Evolutionary conservation across 2,329 filamentous ascomycete genomes (phyloP).

Genomic region (Cladophialophora psammophila): DNA sequence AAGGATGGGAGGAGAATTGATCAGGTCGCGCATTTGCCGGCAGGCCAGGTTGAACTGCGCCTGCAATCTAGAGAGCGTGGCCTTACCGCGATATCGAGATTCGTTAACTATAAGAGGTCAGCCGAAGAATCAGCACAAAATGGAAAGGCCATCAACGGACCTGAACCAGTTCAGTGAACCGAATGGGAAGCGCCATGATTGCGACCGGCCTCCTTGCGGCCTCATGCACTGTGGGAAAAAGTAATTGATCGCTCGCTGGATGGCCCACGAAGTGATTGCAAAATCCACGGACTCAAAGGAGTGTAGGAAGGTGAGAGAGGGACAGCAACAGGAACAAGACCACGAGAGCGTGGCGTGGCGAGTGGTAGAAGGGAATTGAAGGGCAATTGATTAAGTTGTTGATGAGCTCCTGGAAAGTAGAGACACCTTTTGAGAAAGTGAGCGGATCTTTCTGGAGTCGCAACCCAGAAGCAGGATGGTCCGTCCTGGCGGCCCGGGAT

Average conservation of each 20-base stretch:
- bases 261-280: slow-evolving; percentile 10
- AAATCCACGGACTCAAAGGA: slow-evolving; percentile 29
- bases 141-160: slow-evolving; percentile 52
- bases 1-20: neutral
- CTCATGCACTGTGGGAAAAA: slow-evolving; percentile 37
- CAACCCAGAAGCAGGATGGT: slow-evolving; percentile 12
- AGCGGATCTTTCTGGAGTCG: slow-evolving; percentile 19
- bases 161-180: slow-evolving; percentile 90
- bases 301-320: slow-evolving; percentile 30
- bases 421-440: slow-evolving; percentile 36
- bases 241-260: slow-evolving; percentile 23
- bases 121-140: neutral
- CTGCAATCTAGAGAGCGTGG: slow-evolving; percentile 32
- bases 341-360: slow-evolving; percentile 24
- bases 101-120: slow-evolving; percentile 59
- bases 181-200: slow-evolving; percentile 77
- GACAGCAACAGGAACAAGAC: slow-evolving; percentile 19
- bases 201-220: slow-evolving; percentile 43
- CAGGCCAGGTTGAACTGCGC: slow-evolving; percentile 13
- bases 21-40: slow-evolving; percentile 3
- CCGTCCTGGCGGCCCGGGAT: neutral
- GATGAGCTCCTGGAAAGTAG: slow-evolving; percentile 33
- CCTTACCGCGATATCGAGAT: slow-evolving; percentile 62
- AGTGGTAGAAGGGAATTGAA: slow-evolving; percentile 18
- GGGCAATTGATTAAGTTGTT: slow-evolving; percentile 26